Percentiles rank a stretch among this genome's conserved stretches.
These are phyloP conservation scores for Monosporascus sp. DNA, from an alignment of 2,329 filamentous ascomycete species.

Conservation along the genomic window DNA sequence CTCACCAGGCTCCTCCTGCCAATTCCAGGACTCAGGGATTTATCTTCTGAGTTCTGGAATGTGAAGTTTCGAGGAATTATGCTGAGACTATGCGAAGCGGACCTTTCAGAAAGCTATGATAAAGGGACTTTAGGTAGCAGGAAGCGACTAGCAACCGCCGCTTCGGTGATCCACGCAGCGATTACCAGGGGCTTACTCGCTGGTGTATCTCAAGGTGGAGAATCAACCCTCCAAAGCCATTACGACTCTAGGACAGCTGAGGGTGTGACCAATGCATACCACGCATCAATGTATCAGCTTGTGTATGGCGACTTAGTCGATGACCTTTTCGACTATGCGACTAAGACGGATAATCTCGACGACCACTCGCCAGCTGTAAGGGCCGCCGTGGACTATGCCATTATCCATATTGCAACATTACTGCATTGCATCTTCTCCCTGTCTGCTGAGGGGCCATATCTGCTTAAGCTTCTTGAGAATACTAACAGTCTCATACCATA, in stretches of 20 bases:
- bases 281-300: constrained; percentile 59
- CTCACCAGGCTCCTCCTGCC: constrained; percentile 59
- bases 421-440: constrained; percentile 68
- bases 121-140: constrained; percentile 69
- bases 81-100: constrained; percentile 57
- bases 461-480: constrained; percentile 66
- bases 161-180: constrained; percentile 65
- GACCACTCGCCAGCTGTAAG: constrained; percentile 57
- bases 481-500: constrained; percentile 69
- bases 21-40: constrained; percentile 60
- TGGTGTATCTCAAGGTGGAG: constrained; percentile 40
- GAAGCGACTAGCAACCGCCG: constrained; percentile 69
- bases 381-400: constrained; percentile 55
- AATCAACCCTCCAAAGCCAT: constrained; percentile 22
- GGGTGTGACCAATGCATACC: constrained; percentile 60
- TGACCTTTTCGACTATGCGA: constrained; percentile 56
- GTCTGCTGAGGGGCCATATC: constrained; percentile 69
- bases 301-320: constrained; percentile 66
- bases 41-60: constrained; percentile 62
- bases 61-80: constrained; percentile 56
- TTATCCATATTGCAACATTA: constrained; percentile 61
- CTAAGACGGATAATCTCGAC: constrained; percentile 57
- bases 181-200: constrained; percentile 61
- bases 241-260: constrained; percentile 57
- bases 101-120: constrained; percentile 77